Conservation (phyloP, 139 green algal genomes). For the Diplosphaera chodatii region DNA sequence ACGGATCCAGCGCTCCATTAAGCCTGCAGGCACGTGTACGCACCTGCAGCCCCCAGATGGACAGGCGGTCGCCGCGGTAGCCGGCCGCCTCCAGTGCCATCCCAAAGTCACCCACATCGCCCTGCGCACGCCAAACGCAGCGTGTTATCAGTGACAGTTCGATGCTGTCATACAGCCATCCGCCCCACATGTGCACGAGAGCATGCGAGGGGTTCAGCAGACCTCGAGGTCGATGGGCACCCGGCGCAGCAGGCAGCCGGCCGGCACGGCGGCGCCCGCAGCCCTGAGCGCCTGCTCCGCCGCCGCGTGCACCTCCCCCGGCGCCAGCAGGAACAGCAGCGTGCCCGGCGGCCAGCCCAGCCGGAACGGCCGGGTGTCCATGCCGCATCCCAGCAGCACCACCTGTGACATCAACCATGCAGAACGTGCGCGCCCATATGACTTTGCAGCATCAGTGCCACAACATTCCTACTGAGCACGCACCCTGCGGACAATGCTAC, state of each 20-base stretch:
- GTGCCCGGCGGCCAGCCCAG: slow-evolving; percentile 62
- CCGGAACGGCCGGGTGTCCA: slow-evolving; percentile 62
- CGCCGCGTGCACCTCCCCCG: slow-evolving; percentile 34
- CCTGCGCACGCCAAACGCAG: not conserved
- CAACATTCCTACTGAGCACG: too few relatives aligned
- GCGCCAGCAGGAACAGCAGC: slow-evolving; percentile 59
- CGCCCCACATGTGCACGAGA: too few relatives aligned
- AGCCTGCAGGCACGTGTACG: not conserved
- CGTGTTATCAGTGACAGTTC: not conserved
- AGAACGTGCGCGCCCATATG: too few relatives aligned
- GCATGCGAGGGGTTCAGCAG: too few relatives aligned
- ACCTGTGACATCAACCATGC: slow-evolving; percentile 41
- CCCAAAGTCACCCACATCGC: slow-evolving; percentile 8
- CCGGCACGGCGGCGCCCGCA: slow-evolving; percentile 23
- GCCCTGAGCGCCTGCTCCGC: not conserved
- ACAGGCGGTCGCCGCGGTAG: slow-evolving; percentile 51
- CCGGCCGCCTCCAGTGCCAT: slow-evolving; percentile 30
- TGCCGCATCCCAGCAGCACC: slow-evolving; percentile 63
- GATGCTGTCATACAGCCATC: not conserved
- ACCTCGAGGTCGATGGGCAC: slow-evolving; percentile 36
- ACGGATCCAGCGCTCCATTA: not conserved
- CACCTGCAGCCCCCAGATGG: slow-evolving; percentile 49
- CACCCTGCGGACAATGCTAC: too few relatives aligned
- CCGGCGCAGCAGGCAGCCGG: slow-evolving; percentile 54
- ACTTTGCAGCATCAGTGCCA: too few relatives aligned